phyloP scores from a whole-genome alignment of 2,329 filamentous ascomycete genomes.

The Cercospora nicotianae region DNA sequence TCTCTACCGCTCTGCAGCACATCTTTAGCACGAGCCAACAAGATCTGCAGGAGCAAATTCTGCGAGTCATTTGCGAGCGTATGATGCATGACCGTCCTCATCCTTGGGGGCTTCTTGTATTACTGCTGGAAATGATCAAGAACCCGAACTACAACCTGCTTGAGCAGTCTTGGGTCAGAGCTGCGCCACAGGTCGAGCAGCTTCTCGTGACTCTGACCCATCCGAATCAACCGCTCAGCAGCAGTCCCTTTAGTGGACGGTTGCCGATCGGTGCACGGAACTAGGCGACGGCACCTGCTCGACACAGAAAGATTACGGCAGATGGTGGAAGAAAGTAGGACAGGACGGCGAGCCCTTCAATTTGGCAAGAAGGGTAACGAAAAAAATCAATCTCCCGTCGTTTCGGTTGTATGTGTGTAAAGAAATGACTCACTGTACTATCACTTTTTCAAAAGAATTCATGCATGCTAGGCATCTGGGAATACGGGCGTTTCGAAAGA shows the following conservation, averaged over 20 bases:
- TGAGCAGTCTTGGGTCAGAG: slow-evolving; percentile 87
- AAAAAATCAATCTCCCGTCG: neutral
- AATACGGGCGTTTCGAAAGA: neutral
- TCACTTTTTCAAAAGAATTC: neutral
- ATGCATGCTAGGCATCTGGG: slow-evolving; percentile 1
- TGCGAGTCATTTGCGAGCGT: slow-evolving; percentile 82
- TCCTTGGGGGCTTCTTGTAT: slow-evolving; percentile 91
- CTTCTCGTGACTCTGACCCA: slow-evolving; percentile 23
- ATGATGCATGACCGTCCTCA: slow-evolving; percentile 87
- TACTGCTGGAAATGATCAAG: slow-evolving; percentile 84
- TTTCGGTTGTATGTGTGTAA: neutral
- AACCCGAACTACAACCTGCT: slow-evolving; percentile 91
- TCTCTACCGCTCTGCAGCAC: slow-evolving; percentile 79
- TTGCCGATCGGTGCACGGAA: slow-evolving; percentile 3
- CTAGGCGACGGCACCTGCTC: slow-evolving; percentile 1
- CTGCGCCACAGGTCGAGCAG: slow-evolving; percentile 71
- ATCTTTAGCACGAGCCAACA: slow-evolving; percentile 68
- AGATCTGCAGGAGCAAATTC: slow-evolving; percentile 87
- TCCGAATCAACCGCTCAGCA: slow-evolving; percentile 26
- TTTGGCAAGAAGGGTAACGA: slow-evolving; percentile 27
- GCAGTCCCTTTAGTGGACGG: slow-evolving; percentile 32
- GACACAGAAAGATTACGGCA: neutral
- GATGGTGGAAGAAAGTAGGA: neutral
- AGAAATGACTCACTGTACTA: slow-evolving; percentile 14
- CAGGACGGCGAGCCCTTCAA: slow-evolving; percentile 22